phyloP scores from a whole-genome alignment of 331 rosid genomes.

The Pyracantha coccinea region DNA sequence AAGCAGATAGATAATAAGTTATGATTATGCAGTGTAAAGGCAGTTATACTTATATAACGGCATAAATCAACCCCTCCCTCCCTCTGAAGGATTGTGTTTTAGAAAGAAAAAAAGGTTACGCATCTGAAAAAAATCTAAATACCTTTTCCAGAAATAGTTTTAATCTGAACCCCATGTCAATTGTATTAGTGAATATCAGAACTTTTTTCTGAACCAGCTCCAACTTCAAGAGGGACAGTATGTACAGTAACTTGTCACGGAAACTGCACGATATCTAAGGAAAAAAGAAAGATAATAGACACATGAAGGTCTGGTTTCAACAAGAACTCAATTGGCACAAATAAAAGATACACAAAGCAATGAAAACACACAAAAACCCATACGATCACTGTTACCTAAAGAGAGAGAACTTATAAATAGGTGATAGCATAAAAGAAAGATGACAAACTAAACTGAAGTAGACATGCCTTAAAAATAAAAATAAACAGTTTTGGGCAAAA shows the following conservation, averaged over 20 bases:
- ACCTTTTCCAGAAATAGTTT: slow-evolving; percentile 92
- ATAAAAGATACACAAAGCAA: not conserved
- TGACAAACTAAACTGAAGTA: not conserved
- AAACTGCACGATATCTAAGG: slow-evolving; percentile 59
- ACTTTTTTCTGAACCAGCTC: slow-evolving; percentile 86
- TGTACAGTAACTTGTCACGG: slow-evolving; percentile 66
- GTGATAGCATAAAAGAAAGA: not conserved
- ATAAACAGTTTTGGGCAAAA: not conserved
- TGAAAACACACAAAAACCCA: not conserved
- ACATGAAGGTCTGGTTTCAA: not conserved
- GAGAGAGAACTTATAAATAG: not conserved
- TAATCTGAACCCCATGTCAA: slow-evolving; percentile 77
- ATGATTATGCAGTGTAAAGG: not conserved
- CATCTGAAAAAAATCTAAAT: not conserved
- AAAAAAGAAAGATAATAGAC: slow-evolving; percentile 6
- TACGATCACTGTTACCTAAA: not conserved
- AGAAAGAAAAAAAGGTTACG: not conserved
- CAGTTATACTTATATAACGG: not conserved
- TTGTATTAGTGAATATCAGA: slow-evolving; percentile 73
- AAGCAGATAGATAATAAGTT: not conserved
- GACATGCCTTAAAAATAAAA: not conserved
- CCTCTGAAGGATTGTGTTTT: not conserved
- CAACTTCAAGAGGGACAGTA: slow-evolving; percentile 77
- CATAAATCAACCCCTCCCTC: not conserved
- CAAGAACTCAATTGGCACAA: not conserved